phyloP scores from a whole-genome alignment of 345 rosid genomes.

The Stellera chamaejasme region DNA sequence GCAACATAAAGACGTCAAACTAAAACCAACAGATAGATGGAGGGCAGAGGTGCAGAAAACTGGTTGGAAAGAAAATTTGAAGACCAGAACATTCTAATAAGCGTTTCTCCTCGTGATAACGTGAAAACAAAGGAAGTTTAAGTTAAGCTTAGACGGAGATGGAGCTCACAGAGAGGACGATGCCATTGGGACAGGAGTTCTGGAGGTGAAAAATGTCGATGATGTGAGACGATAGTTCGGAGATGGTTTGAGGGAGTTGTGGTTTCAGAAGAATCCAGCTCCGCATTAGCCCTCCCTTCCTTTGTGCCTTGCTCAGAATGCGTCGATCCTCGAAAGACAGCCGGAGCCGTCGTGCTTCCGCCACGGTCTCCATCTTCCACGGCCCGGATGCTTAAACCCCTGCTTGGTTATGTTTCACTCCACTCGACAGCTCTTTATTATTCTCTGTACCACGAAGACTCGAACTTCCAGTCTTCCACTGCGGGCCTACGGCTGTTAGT shows the following conservation, averaged over 20 bases:
- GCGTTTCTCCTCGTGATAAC: no score
- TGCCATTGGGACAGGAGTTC: conserved; percentile 59
- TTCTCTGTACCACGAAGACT: no score
- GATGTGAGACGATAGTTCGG: conserved; percentile 55
- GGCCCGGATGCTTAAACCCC: conserved; percentile 10
- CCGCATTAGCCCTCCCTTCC: conserved; percentile 46
- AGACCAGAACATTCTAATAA: conserved; percentile 4
- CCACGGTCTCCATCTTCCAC: conserved; percentile 15
- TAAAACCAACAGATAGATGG: background rate
- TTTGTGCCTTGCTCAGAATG: conserved; percentile 47
- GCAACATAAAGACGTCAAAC: background rate
- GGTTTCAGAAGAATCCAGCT: conserved; percentile 85
- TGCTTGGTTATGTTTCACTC: background rate
- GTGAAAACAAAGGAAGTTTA: background rate
- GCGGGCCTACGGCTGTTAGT: no score
- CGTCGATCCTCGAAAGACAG: conserved; percentile 39
- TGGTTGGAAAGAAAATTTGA: conserved; percentile 2
- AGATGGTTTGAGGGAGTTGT: conserved; percentile 45
- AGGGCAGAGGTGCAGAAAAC: no score
- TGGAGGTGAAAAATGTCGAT: conserved; percentile 47
- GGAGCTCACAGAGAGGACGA: conserved; percentile 57
- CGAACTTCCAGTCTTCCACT: no score
- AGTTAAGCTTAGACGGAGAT: conserved; percentile 14
- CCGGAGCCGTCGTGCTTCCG: conserved; percentile 58
- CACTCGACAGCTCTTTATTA: no score